Evolutionary conservation across 164 flowering plant species (phyloP), one percentile per base, ranked within the genome.

Genomic region (Stephania yunnanensis): DNA sequence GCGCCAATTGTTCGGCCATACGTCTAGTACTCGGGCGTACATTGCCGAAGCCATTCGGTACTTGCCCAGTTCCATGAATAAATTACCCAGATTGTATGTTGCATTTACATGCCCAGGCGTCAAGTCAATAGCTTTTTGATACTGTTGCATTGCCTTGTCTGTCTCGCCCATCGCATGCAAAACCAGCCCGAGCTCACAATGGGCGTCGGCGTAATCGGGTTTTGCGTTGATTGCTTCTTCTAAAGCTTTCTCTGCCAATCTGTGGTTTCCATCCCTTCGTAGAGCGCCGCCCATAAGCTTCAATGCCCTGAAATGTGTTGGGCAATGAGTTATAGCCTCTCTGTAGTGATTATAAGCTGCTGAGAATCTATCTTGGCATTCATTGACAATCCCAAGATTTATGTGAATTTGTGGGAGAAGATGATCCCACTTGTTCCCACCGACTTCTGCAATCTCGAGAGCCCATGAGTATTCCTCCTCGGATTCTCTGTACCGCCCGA

Each of bases 391-490:
- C 7, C 99, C 99, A 46, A 95, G 86, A 77, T 95, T 95, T 25
- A 95, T 94, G 82, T 95, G 95, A 76, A 95, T 92, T 77, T 95
- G 99, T 25, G 98, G 99, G 74, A 93, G 94, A 82, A 95, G 79
- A 77, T 89, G 88, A 12, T 48, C 53, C 53, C 53, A 48, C 53
- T 48, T 48, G 53, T 48, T 48, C 4, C 53, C 53, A 48, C 53
- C 13, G 6, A 48, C 53, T 12, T 48, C 53, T 48, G 53, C 53
- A 48, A 7, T 48, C 53, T 48, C 53, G 1, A 48, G 53, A 48
- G 53, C 53, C 53, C 53, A 48, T 7, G 13, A 48, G 6, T 3
- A 48, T 7, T 48, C 53, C 53, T 48, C 53, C 53, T 48, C 53
- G 10, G 53, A 48, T 48, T 48, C 53, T 48, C 13, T 48, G 13